A percentile compares a stretch with the other conserved stretches of the same genome.
These are phyloP conservation scores for Penicillium sp. DNA, from an alignment of 2,329 filamentous ascomycete genomes.

Conservation along the genomic window DNA sequence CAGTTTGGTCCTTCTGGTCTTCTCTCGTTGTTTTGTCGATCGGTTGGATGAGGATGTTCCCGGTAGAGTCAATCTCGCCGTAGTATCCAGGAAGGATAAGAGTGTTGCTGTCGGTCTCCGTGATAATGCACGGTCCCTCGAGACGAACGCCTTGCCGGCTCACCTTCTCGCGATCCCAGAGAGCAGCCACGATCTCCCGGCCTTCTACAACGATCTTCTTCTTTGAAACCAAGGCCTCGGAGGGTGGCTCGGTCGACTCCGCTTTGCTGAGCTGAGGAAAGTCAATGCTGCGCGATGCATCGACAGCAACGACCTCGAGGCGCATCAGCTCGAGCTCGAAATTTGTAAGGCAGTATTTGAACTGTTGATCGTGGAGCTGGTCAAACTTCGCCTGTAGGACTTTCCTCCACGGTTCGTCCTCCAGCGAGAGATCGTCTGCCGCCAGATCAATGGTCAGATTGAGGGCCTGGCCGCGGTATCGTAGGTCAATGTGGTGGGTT, in stretches of 20 bases:
- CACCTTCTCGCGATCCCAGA: conserved; percentile 52
- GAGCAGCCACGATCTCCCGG: conserved; percentile 44
- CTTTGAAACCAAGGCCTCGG: conserved; percentile 44
- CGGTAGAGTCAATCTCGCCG: conserved; percentile 54
- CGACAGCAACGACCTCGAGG: conserved; percentile 50
- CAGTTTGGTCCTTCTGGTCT: conserved; percentile 33
- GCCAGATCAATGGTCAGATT: conserved; percentile 43
- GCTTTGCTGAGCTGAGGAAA: conserved; percentile 41
- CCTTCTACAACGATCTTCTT: conserved; percentile 49
- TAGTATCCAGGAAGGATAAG: conserved; percentile 54
- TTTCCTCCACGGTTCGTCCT: conserved; percentile 35
- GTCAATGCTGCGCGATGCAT: conserved; percentile 48
- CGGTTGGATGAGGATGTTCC: conserved; percentile 56
- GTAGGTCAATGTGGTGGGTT: conserved; percentile 51
- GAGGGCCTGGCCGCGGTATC: conserved; percentile 55
- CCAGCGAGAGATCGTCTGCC: conserved; percentile 38
- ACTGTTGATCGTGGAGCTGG: conserved; percentile 51
- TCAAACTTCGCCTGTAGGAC: conserved; percentile 48
- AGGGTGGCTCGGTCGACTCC: conserved; percentile 34
- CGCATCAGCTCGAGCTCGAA: conserved; percentile 56
- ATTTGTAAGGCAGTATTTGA: conserved; percentile 49
- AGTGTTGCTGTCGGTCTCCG: conserved; percentile 59
- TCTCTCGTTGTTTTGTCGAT: conserved; percentile 30
- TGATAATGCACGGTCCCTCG: conserved; percentile 53
- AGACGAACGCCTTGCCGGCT: conserved; percentile 48